A percentile compares a stretch with the other conserved stretches of the same genome.
These are phyloP conservation scores for Kappamyces sp. DNA, from an alignment of 192 early-diverging fungal species.

Conservation along the genomic window DNA sequence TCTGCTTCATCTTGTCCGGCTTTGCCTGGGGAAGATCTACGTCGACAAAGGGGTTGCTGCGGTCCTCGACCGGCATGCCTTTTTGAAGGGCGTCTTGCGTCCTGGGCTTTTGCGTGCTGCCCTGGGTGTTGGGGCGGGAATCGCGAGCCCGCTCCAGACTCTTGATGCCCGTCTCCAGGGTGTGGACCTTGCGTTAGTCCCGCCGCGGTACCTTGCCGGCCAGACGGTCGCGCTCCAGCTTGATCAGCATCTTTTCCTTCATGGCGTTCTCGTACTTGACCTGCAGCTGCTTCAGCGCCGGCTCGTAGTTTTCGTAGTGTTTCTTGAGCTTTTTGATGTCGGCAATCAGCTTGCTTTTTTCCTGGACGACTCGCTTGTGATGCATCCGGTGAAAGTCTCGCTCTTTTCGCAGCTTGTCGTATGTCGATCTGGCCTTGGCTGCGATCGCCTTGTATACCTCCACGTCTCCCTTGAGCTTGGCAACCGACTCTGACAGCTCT, in stretches of 20 bases:
- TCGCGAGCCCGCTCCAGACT: conserved; percentile 1
- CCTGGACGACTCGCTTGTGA: conserved; percentile 55
- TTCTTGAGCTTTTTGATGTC: conserved; percentile 54
- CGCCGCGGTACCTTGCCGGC: conserved; percentile 24
- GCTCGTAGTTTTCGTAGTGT: conserved; percentile 45
- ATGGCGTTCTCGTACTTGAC: conserved; percentile 46
- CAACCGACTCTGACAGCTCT: conserved; percentile 41
- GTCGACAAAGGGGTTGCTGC: conserved; percentile 31
- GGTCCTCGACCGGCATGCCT: conserved; percentile 32
- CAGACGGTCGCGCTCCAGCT: conserved; percentile 47
- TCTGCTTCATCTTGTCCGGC: conserved; percentile 34
- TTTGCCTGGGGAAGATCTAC: conserved; percentile 33
- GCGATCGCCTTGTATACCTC: conserved; percentile 55
- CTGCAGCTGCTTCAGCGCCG: conserved; percentile 35
- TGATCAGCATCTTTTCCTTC: conserved; percentile 56
- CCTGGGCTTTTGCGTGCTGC: conserved; percentile 12
- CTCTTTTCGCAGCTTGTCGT: conserved; percentile 51
- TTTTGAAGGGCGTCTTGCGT: conserved; percentile 9
- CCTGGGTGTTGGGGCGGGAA: background rate
- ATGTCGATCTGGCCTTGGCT: conserved; percentile 52
- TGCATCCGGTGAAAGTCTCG: conserved; percentile 58
- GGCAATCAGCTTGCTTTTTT: conserved; percentile 39
- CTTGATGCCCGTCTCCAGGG: conserved; percentile 6
- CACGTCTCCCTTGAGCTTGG: conserved; percentile 41
- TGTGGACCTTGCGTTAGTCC: background rate